phyloP scores from a whole-genome alignment of 768 basidiomycete genomes.

The Serendipita sp. region DNA sequence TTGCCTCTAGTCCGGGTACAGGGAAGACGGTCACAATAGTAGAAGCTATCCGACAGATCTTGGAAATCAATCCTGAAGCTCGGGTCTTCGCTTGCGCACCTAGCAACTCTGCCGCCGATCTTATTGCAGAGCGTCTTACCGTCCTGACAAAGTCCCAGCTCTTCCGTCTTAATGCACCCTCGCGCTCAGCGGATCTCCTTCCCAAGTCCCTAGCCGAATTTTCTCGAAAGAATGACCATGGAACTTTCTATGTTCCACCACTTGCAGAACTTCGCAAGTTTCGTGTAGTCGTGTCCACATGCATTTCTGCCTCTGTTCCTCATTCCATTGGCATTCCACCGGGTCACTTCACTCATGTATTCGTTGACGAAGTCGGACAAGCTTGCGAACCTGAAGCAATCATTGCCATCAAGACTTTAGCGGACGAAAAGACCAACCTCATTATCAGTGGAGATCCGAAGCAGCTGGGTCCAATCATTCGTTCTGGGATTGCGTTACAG shows the following conservation, averaged over 20 bases:
- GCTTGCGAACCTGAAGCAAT: slow-evolving; percentile 43
- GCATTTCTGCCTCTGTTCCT: slow-evolving; percentile 34
- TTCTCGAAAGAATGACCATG: slow-evolving; percentile 14
- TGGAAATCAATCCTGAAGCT: slow-evolving; percentile 24
- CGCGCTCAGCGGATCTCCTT: slow-evolving; percentile 24
- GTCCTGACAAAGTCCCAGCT: slow-evolving; percentile 19
- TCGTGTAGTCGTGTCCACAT: slow-evolving; percentile 41
- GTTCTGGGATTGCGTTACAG: slow-evolving; percentile 16
- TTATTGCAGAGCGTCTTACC: slow-evolving; percentile 31
- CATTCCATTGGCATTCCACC: slow-evolving; percentile 30
- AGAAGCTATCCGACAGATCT: slow-evolving; percentile 43
- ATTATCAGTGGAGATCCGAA: slow-evolving; percentile 23
- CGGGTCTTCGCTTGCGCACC: slow-evolving; percentile 49
- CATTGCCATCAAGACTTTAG: slow-evolving; percentile 23
- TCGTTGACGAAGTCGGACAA: slow-evolving; percentile 51
- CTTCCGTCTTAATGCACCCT: slow-evolving; percentile 38
- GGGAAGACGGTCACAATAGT: slow-evolving; percentile 53
- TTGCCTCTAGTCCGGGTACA: slow-evolving; percentile 33
- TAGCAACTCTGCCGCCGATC: slow-evolving; percentile 50
- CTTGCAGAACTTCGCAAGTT: slow-evolving; percentile 25
- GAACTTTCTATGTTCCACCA: slow-evolving; percentile 28
- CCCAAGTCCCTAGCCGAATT: slow-evolving; percentile 24
- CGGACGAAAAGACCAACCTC: slow-evolving; percentile 20
- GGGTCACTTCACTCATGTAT: slow-evolving; percentile 44
- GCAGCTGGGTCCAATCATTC: slow-evolving; percentile 24